Base-by-base conservation (phyloP, 768 basidiomycete species). In the Naganishia vaughanmartiniae region DNA sequence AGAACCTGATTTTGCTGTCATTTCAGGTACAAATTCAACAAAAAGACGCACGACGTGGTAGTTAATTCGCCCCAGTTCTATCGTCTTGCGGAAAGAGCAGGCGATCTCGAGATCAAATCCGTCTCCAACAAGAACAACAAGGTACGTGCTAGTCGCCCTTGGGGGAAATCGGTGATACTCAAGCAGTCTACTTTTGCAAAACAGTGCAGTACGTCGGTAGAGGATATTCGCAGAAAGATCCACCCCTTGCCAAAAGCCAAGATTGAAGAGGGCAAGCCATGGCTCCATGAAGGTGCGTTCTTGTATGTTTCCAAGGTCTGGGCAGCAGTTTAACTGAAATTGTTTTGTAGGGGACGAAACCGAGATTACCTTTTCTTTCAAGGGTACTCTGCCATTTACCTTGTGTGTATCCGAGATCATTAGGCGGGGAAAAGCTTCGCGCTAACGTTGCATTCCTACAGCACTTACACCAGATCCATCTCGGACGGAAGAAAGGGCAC, bases 301-400 rank as follows among this genome's bases (percentile, higher is more conserved):
- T 54, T 54, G 3, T 56, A 45, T 58, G 45, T 24, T n/a, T 28
- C 45, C 70, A 24, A 70, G 67, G 42, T 24, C 33, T 24, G 54
- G 1, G 14, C 15, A n/a, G 7, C 19, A 19, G 28, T 33, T 34
- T 46, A 30, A 39, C 19, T 33, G 19, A 26, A 42, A 7, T 58
- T 28, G 30, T 56, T 48, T 15, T 33, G 31, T 73, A 91, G 90
- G 91, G 67, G 91, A 84, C 36, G 80, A 96, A 83, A 93, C 95
- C 21, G 91, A 93, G 81, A 96, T 99, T 70, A 82, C 89, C 51
- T 97, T 99, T 81, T 88, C 89, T 3, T 86, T 99, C 66, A 84
- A 89, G 36, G 96, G 96, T 54, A 90, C 91, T 78, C 90, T 96
- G 21, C 96, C 96, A 0, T 99, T 97, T 83, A 89, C 93, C 0